Evolutionary conservation across 2,329 filamentous ascomycete species (phyloP), one percentile per base, ranked within the genome.

Genomic region (Colletotrichum siamense): DNA sequence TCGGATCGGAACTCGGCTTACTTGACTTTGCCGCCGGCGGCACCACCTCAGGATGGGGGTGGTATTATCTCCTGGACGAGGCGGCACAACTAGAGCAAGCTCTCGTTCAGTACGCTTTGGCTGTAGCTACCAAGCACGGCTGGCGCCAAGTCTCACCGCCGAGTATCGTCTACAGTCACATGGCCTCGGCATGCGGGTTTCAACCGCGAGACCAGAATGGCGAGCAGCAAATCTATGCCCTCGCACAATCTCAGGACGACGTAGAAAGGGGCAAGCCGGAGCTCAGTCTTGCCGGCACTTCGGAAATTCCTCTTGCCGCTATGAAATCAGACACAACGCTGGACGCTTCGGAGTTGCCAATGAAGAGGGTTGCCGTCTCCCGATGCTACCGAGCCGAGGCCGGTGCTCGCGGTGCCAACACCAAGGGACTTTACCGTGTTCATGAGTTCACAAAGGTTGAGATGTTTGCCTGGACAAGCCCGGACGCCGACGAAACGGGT

Each of bases 361-460:
- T 95, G 52, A 96, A 95, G 83, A 89, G 93, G 22, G 95, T 98
- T 5, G 97, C 95, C 18, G 92, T 95, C 2, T 98, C 95, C 73
- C 91, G 97, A n/a, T 98, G 96, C 88, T 99, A 98, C 86, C 94
- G 97, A 69, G 97, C 97, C 61, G 97, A 99, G 86, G 97, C 97
- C 0, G 97, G 97, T 36, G 95, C 96, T 1, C 91, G 96, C 52
- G 97, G 97, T 34, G 93, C 94, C 28, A 95, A 97, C 80, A 98
- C 96, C 3, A 98, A 98, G 86, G 97, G 97, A 7, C 88, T 99
- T 3, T 99, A 99, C 86, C 94, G 97, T 32, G 97, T 99, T 5
- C 97, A 99, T 85, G 97, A 99, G 85, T 99, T 99, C 86, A 98
- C 96, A 32, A 99, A 99, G 84, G 96, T 99, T 0, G 97, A 99